phyloP scores from a whole-genome alignment of 176 grass and related monocot genomes.

The Hyparrhenia diplandra region DNA sequence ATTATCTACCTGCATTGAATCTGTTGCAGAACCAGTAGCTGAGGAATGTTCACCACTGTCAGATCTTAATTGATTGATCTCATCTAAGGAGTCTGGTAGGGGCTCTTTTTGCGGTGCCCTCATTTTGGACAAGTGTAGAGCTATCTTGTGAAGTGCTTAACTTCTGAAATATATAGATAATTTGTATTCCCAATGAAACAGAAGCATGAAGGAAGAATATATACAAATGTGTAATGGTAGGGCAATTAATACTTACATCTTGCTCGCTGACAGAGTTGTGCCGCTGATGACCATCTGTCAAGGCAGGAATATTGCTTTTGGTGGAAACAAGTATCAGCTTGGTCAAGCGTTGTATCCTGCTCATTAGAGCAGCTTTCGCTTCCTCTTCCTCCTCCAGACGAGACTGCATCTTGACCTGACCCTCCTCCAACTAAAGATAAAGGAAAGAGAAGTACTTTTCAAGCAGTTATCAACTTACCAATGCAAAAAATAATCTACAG shows the following conservation, averaged over 20 bases:
- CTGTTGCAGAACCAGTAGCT: conserved; percentile 42
- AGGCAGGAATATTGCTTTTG: conserved; percentile 75
- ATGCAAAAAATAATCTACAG: neutral
- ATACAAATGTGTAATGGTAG: neutral
- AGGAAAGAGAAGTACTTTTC: conserved; percentile 26
- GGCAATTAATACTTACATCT: conserved; percentile 47
- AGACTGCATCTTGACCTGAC: conserved; percentile 98
- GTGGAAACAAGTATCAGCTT: conserved; percentile 99
- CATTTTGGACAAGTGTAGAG: conserved; percentile 54
- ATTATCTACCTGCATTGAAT: conserved; percentile 42
- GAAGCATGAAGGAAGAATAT: conserved; percentile 23
- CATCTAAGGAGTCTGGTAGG: conserved; percentile 52
- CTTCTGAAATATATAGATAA: conserved; percentile 54
- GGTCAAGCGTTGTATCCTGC: conserved; percentile 91
- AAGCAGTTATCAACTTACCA: conserved; percentile 17
- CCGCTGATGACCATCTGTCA: conserved; percentile 53
- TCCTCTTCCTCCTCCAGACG: conserved; percentile 99
- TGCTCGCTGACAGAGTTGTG: conserved; percentile 64
- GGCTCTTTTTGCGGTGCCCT: conserved; percentile 42
- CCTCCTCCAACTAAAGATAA: conserved; percentile 76
- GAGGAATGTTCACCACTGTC: conserved; percentile 62
- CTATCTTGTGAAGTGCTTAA: conserved; percentile 55
- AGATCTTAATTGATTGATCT: conserved; percentile 47
- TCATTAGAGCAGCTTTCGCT: conserved; percentile 99
- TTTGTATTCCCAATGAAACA: conserved; percentile 9